Evolutionary conservation across 306 rosid genomes (phyloP).

Genomic region (Neltuma alba): DNA sequence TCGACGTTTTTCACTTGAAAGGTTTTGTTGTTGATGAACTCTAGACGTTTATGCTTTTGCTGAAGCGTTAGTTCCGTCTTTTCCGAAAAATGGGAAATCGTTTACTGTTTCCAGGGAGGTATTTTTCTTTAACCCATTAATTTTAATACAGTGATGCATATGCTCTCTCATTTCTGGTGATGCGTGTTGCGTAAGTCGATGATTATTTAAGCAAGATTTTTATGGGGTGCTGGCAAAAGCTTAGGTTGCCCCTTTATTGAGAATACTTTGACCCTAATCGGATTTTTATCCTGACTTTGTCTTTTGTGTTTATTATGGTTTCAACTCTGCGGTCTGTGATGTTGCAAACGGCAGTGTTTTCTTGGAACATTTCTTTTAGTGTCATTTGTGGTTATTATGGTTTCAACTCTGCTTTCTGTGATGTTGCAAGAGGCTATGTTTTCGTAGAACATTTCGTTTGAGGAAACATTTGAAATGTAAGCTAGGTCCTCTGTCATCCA

Average conservation of each 20-base stretch:
- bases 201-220: not conserved
- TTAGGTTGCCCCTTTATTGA: not conserved
- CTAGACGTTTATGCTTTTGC: not conserved
- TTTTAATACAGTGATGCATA: not conserved
- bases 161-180: not conserved
- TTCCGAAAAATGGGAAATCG: conserved; percentile 15
- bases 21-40: not conserved
- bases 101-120: not conserved
- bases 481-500: too few species aligned
- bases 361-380: not conserved
- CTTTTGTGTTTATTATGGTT: not conserved
- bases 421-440: too few species aligned
- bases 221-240: not conserved
- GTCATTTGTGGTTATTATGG: too few species aligned
- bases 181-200: not conserved
- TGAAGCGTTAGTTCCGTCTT: not conserved
- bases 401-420: too few species aligned
- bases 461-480: not conserved
- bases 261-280: not conserved
- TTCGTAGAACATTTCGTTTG: too few species aligned
- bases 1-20: not conserved
- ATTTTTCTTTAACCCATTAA: not conserved
- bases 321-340: not conserved
- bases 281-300: not conserved
- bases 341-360: not conserved